Evolutionary conservation across 2,329 filamentous ascomycete species (phyloP), one percentile per base, ranked within the genome.

Genomic region (Ophiostoma sp.): DNA sequence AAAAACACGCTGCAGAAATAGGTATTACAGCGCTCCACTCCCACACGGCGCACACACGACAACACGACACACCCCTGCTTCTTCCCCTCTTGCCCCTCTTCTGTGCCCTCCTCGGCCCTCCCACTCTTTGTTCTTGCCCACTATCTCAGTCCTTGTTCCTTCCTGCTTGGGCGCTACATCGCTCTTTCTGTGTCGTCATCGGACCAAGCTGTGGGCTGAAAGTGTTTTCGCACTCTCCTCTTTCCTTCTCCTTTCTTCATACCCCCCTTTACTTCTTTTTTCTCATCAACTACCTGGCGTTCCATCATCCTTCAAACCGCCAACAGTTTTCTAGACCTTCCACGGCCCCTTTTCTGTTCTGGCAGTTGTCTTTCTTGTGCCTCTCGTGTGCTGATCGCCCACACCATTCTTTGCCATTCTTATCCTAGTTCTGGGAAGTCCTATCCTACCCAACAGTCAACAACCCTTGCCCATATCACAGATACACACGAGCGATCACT

Each of bases 171-270:
- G n/a, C 52, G 31, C 50, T 69, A 63, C 31, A 39, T 52, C 69
- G 19, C 69, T 33, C 17, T 42, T 25, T 42, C 12, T 33, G 69
- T 74, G 73, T 72, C 73, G 73, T 74, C 73, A 74, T 74, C 66
- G 70, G 64, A 70, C 64, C 42, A 57, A 45, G n/a, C 55, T 31
- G 48, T 52, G 50, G 42, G 45, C 36, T 45, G 28, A 36, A 7
- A 15, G 15, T 17, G 5, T 55, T 11, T 55, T 22, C n/a, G 12
- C 12, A 9, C 11, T 55, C 19, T 17, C 15, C 8, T 4, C 17
- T 42, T 64, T 64, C 11, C 12, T 45, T 36, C 36, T 3, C n/a
- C 9, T n/a, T n/a, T 39, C 36, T 45, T 28, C 33, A n/a, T 45
- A 7, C 31, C 31, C 19, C 57, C 7, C 15, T 9, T 19, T 7